Evolutionary conservation across 257 asterid genomes (phyloP), one percentile per base, ranked within the genome.

Genomic region (Agastache rugosa): DNA sequence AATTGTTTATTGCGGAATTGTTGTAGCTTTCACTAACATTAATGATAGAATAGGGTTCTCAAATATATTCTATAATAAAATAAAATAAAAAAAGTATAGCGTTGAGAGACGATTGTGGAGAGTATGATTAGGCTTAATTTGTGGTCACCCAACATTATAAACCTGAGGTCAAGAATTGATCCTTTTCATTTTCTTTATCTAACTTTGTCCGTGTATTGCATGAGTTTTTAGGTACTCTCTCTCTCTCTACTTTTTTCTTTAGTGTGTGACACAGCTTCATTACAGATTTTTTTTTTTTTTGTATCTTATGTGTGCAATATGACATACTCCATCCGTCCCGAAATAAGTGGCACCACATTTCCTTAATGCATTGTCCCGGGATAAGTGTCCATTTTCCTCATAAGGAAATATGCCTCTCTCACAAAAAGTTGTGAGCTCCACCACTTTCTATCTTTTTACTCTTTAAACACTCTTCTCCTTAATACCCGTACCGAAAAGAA

Each of bases 51-150:
- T 15, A 23, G 39, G 1, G 16, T 5, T 4, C 6, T 31, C 5
- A 29, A 3, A 47, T 5, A 15, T 68, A 5, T 59, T 5, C 6
- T 25, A 11, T 59, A 59, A 12, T 29, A 50, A 31, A 53, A 53
- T 27, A 67, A 25, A 23, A 23, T 6, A 11, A 5, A 5, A 23
- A 34, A 34, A 42, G 3, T n/a, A 17, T 17, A 25, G n/a, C 1
- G 22, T 8, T 25, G 25, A 15, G 37, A 66, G 27, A 48, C 47
- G 8, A 47, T n/a, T 25, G 60, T 27, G 42, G 76, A 68, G 47
- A 22, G 42, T 69, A 69, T 70, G 75, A 65, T 78, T 76, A 66
- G 68, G 72, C 69, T 60, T 58, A 71, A 47, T 66, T 50, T 71
- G 71, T 58, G 80, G 80, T 23, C 47, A 42, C 56, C 63, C 77